A percentile compares a stretch with the other conserved stretches of the same genome.
Conservation (phyloP, 192 early-diverging fungal genomes). For the Blastocladiella britannica region DNA sequence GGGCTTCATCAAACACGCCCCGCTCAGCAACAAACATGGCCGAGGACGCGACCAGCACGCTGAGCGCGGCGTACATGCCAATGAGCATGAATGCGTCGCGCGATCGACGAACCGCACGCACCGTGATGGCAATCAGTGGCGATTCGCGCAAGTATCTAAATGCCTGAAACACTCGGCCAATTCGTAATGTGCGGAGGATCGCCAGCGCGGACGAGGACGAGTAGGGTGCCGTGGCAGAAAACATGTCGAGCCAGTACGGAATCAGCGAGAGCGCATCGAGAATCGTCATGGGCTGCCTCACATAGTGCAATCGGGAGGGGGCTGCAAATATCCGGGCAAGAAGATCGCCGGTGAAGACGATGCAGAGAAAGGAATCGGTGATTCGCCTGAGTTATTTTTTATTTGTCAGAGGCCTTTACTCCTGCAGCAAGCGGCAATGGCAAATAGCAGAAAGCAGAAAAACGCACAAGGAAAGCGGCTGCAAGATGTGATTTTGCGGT, state of each 20-base stretch:
- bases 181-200: background rate
- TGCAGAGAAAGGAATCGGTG: background rate
- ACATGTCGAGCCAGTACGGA: background rate
- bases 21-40: background rate
- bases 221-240: background rate
- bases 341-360: background rate
- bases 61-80: background rate
- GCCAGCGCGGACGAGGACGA: background rate
- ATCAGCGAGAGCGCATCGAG: background rate
- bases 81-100: background rate
- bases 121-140: background rate
- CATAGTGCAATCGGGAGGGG: background rate
- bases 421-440: background rate
- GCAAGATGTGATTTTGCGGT: background rate
- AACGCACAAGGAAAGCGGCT: background rate
- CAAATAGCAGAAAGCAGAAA: background rate
- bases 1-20: background rate
- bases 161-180: background rate
- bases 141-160: background rate
- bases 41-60: background rate
- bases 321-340: background rate
- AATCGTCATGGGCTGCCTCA: background rate
- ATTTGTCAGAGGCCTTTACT: background rate
- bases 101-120: background rate
- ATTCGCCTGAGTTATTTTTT: background rate